Conservation (phyloP, 768 basidiomycete genomes). For the Daedalea quercina region DNA sequence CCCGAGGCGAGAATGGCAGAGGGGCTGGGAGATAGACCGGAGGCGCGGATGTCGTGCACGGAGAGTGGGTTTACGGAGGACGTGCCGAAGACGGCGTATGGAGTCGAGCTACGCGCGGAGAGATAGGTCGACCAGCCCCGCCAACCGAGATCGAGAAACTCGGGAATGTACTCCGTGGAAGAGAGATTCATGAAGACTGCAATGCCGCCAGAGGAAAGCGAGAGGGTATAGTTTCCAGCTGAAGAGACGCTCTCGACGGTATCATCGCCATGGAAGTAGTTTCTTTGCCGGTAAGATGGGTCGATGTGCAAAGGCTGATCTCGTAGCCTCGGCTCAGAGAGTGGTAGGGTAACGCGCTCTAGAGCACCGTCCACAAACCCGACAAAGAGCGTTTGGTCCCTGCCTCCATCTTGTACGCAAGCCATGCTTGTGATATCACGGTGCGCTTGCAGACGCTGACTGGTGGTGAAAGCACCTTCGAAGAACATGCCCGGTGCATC, state of each 20-base stretch:
- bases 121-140: conserved; percentile 65
- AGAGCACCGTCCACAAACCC: conserved; percentile 23
- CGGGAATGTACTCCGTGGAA: conserved; percentile 12
- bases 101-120: conserved; percentile 39
- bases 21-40: conserved; percentile 40
- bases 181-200: conserved; percentile 33
- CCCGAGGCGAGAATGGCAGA: conserved; percentile 39
- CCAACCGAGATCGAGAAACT: conserved; percentile 36
- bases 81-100: conserved; percentile 66
- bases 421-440: conserved; percentile 25
- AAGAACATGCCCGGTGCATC: conserved; percentile 15
- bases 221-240: conserved; percentile 38
- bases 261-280: conserved; percentile 33
- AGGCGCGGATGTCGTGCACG: conserved; percentile 46
- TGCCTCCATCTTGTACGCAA: conserved; percentile 20
- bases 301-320: conserved; percentile 5
- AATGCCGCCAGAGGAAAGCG: conserved; percentile 50
- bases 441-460: conserved; percentile 17
- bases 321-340: conserved; percentile 11
- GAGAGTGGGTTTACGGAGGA: conserved; percentile 53
- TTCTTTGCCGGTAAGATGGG: conserved; percentile 12
- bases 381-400: conserved; percentile 21
- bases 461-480: conserved; percentile 21
- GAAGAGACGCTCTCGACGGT: conserved; percentile 52
- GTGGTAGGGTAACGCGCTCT: conserved; percentile 37